Conservation (phyloP, 2,329 filamentous ascomycete genomes). For the Colletotrichum paranaense region DNA sequence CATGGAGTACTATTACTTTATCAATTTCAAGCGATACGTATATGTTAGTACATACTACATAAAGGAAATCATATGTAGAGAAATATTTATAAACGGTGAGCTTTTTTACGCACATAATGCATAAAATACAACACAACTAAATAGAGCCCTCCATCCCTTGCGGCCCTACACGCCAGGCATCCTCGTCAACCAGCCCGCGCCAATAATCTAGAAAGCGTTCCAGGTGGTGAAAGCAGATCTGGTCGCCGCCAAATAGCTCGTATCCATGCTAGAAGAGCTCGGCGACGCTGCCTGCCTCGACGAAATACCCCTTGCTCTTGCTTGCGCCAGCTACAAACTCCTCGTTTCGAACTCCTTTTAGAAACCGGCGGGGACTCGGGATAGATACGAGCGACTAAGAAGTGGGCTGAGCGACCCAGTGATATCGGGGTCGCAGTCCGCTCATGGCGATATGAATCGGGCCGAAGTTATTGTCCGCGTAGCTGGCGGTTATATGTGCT, state of each 20-base stretch:
- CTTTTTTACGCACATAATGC: no score
- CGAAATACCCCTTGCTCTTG: neutral
- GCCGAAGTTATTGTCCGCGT: neutral
- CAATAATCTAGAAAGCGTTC: neutral
- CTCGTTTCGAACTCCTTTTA: no score
- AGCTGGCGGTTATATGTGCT: neutral
- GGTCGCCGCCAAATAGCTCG: conserved; percentile 46
- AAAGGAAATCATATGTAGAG: no score
- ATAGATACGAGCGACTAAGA: conserved; percentile 22
- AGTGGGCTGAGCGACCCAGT: conserved; percentile 15
- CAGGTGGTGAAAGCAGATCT: conserved; percentile 32
- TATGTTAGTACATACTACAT: no score
- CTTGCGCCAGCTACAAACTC: conserved; percentile 14
- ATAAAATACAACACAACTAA: no score
- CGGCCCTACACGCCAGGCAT: neutral
- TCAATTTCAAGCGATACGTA: no score
- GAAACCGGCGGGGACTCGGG: conserved; percentile 2
- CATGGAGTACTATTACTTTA: no score
- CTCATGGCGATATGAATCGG: neutral
- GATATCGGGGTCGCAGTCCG: neutral
- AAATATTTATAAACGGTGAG: no score
- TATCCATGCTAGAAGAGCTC: conserved; percentile 47
- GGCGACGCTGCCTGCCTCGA: neutral
- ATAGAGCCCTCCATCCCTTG: neutral
- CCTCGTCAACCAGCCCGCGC: neutral